Conservation (phyloP, 1,139 yeast genomes). For the Zygosaccharomyces sapae region DNA sequence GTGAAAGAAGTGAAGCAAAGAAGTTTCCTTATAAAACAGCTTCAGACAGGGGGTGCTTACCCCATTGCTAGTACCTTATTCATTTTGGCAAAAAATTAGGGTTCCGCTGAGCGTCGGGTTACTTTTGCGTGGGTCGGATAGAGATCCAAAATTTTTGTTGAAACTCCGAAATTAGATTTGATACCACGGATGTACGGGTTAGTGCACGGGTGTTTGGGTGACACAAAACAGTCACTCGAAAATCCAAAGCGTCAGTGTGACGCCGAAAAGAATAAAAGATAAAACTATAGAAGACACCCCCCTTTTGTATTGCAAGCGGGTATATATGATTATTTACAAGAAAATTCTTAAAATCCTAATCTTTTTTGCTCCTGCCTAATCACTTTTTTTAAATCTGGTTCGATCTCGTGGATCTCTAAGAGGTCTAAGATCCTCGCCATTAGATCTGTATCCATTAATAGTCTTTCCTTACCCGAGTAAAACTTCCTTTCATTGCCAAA, state of each 20-base stretch:
- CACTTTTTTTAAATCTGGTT: constrained; percentile 45
- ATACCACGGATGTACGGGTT: too few species aligned
- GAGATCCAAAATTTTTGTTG: background rate
- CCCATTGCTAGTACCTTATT: background rate
- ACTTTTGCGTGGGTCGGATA: background rate
- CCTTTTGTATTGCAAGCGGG: too few species aligned
- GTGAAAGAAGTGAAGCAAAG: background rate
- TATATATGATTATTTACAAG: background rate
- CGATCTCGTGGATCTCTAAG: constrained; percentile 39
- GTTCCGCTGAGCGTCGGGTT: constrained; percentile 2
- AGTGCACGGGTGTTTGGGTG: background rate
- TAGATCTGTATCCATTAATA: constrained; percentile 22
- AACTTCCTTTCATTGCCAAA: constrained; percentile 13
- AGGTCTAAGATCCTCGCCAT: constrained; percentile 22
- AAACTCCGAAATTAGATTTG: background rate
- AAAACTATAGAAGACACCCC: too few species aligned
- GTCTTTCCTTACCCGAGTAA: constrained; percentile 13
- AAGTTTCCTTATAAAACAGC: constrained; percentile 3
- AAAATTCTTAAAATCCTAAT: constrained; percentile 5
- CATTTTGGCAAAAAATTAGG: background rate
- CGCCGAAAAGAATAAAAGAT: background rate
- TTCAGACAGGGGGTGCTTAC: background rate
- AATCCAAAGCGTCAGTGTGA: background rate
- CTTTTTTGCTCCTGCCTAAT: constrained; percentile 45
- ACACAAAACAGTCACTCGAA: background rate